These are phyloP conservation scores for Trametes cinnabarina DNA, from an alignment of 768 basidiomycete species.

Conservation along the genomic window DNA sequence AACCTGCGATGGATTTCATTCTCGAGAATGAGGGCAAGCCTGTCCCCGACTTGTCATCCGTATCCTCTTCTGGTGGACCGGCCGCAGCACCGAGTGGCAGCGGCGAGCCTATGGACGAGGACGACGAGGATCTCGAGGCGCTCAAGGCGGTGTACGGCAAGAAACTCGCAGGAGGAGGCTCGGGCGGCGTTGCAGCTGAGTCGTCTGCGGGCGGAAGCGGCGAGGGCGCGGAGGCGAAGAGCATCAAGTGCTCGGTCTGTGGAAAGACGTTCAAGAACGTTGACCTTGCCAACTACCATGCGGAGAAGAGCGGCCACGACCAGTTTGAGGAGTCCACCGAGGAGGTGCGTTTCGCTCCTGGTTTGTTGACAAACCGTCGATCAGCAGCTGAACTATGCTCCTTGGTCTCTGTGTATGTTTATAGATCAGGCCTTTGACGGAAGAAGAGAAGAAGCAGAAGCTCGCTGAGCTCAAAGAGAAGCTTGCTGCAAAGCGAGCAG, in stretches of 20 bases:
- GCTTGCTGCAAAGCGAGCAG: slow-evolving; percentile 76
- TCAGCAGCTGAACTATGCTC: background rate
- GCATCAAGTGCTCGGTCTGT: slow-evolving; percentile 82
- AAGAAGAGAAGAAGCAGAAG: slow-evolving; percentile 86
- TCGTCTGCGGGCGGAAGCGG: slow-evolving; percentile 50
- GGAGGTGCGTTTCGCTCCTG: slow-evolving; percentile 53
- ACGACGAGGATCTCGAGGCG: slow-evolving; percentile 72
- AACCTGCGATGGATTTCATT: slow-evolving; percentile 89
- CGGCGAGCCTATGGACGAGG: slow-evolving; percentile 47
- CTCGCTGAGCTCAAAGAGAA: slow-evolving; percentile 75
- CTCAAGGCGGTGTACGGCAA: slow-evolving; percentile 47
- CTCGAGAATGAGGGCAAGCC: slow-evolving; percentile 76
- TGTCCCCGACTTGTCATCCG: slow-evolving; percentile 60
- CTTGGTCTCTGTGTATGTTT: background rate
- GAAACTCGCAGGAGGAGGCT: slow-evolving; percentile 35
- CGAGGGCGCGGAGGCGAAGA: slow-evolving; percentile 39
- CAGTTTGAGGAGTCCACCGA: slow-evolving; percentile 95
- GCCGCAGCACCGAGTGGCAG: slow-evolving; percentile 23
- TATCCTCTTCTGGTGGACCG: slow-evolving; percentile 32
- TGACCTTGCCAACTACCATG: slow-evolving; percentile 87
- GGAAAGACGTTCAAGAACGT: slow-evolving; percentile 85
- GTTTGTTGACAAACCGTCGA: background rate
- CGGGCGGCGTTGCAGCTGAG: slow-evolving; percentile 23
- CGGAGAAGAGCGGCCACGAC: slow-evolving; percentile 92
- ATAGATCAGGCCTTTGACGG: slow-evolving; percentile 90